Base-by-base conservation (phyloP, 257 asterid species). In the Cinchona pubescens region DNA sequence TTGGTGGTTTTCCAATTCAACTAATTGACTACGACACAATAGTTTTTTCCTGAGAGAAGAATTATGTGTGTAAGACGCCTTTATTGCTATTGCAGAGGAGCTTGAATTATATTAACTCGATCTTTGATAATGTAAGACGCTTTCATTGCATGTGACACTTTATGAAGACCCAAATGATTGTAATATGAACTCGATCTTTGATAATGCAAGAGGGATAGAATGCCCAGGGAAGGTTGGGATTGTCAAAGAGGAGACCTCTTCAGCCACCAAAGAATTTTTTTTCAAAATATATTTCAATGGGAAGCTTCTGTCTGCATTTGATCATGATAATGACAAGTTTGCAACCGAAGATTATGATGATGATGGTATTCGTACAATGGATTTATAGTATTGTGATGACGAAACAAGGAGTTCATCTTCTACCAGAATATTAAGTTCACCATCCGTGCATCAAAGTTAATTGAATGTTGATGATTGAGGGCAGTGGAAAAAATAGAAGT, bases 1-100 rank as follows among this genome's bases (percentile, higher is more conserved):
- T n/a, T 79, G 94, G 98, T 21, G 98, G 97, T 27, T 76, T 88
- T 75, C 97, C 98, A 7, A 86, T 94, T 79, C 97, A 92, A 78
- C 56, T 87, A 43, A 86, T 89, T 77, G 97, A 93, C 53, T 91
- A 90, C 67, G 90, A 94, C 81, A 88, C 97, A 0, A 80, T 92
- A 56, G 87, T 94, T 72, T 94, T 94, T 77, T 92, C 92, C 76
- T 84, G 98, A 10, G 97, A 97, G 49, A 94, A 86, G 76, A 12
- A 92, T 94, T 1, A 97, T 92, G 76, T 92, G 97, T 43, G 97
- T 90, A 75, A 84, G 92, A 66, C 90, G 87, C 64, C 64, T 92
- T 94, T 83, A 94, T 89, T 84, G 91, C 92, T 73, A 87, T 90
- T 63, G 86, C 93, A 19, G 97, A 92, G 90, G 97, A 94, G 82